Conservation (phyloP, 1,284 basidiomycete species). For the Ganoderma multipileum region DNA sequence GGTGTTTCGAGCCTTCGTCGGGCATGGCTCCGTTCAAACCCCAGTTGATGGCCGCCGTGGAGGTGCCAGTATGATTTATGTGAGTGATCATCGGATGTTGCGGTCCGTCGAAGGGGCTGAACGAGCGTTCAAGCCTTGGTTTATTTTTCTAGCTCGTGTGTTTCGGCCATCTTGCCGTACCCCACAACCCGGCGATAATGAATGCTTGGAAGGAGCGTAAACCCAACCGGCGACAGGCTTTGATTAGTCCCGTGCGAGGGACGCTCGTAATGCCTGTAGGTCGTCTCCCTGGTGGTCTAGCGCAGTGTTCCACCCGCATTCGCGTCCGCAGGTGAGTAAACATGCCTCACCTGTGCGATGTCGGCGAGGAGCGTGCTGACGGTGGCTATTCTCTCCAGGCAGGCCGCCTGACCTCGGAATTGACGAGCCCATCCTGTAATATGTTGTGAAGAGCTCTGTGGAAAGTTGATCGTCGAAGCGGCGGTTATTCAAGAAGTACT, state of each 20-base stretch:
- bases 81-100: background rate
- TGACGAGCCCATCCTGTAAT: background rate
- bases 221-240: background rate
- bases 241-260: background rate
- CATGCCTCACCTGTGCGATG: background rate
- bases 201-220: background rate
- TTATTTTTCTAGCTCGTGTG: background rate
- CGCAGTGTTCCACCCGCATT: background rate
- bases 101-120: background rate
- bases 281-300: background rate
- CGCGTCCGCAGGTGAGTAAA: background rate
- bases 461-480: background rate
- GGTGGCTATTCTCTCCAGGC: background rate
- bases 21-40: no score
- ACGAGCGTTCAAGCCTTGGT: background rate
- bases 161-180: background rate
- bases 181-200: background rate
- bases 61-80: background rate
- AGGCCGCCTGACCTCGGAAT: background rate
- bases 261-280: background rate
- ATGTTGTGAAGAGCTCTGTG: background rate
- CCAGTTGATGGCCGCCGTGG: no score
- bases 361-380: background rate
- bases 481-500: background rate
- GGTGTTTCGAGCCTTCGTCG: no score